Evolutionary conservation across 805 yeast genomes (phyloP).

Genomic region (Hanseniaspora opuntiae): DNA sequence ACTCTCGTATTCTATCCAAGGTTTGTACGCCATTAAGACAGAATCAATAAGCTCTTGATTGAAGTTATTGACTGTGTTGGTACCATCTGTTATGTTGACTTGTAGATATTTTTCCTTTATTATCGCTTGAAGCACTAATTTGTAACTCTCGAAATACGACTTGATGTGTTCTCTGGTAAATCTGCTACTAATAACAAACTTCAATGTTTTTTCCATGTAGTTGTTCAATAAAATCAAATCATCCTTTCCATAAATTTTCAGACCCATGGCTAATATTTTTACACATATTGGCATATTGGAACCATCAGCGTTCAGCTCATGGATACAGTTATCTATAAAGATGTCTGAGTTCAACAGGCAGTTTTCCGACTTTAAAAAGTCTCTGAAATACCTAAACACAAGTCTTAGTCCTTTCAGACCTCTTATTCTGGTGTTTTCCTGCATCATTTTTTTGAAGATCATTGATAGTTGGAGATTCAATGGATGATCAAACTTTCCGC

Average conservation of each 20-base stretch:
- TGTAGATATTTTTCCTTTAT: not conserved
- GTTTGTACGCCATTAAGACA: not conserved
- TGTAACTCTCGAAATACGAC: slow-evolving; percentile 5
- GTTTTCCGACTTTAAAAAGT: slow-evolving; percentile 2
- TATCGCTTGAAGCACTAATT: not conserved
- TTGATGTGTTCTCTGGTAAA: slow-evolving; percentile 8
- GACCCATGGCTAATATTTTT: not conserved
- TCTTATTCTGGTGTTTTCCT: slow-evolving; percentile 5
- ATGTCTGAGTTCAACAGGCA: slow-evolving; percentile 2
- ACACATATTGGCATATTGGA: slow-evolving; percentile 8
- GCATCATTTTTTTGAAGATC: slow-evolving; percentile 10
- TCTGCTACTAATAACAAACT: not conserved
- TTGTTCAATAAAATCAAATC: not conserved
- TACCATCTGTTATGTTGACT: not conserved
- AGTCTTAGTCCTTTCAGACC: slow-evolving; percentile 7
- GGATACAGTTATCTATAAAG: slow-evolving; percentile 5
- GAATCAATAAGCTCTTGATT: not conserved
- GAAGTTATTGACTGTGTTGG: not conserved
- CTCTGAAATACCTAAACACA: slow-evolving; percentile 7
- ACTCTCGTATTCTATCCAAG: slow-evolving; percentile 5
- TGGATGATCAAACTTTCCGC: not conserved
- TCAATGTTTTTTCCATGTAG: not conserved
- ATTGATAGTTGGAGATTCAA: slow-evolving; percentile 2
- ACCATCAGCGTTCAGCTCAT: slow-evolving; percentile 2
- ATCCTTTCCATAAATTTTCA: slow-evolving; percentile 4